Conservation (phyloP, 441 rosid species). For the Arabidopsis lyrata region DNA sequence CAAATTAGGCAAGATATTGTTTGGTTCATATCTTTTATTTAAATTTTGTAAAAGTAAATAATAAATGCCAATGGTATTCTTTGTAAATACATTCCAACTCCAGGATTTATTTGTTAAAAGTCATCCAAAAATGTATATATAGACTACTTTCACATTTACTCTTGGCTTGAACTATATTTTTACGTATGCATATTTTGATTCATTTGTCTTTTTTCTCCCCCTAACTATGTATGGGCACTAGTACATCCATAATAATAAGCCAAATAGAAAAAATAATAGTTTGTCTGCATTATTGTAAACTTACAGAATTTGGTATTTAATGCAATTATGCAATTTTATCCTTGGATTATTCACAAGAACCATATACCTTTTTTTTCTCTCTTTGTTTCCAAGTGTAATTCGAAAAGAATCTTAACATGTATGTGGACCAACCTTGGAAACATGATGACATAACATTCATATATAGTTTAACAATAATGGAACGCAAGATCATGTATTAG, state of each 20-base stretch:
- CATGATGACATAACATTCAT: slow-evolving; percentile 44
- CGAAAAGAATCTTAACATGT: slow-evolving; percentile 48
- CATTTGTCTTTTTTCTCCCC: slow-evolving; percentile 1
- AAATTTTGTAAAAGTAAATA: no score
- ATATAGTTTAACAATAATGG: slow-evolving; percentile 41
- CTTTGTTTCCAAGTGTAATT: slow-evolving; percentile 43
- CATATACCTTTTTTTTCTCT: slow-evolving; percentile 34
- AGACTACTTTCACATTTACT: slow-evolving; percentile 30
- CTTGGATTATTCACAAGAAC: slow-evolving; percentile 50
- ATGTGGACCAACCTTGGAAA: slow-evolving; percentile 48
- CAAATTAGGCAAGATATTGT: no score
- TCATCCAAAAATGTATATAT: no score
- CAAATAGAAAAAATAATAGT: slow-evolving; percentile 44
- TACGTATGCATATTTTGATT: slow-evolving; percentile 36
- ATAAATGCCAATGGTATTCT: no score
- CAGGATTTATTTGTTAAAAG: no score
- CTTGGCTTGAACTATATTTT: slow-evolving; percentile 13
- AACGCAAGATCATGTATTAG: slow-evolving; percentile 31
- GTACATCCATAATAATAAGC: slow-evolving; percentile 45
- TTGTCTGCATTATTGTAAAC: slow-evolving; percentile 45
- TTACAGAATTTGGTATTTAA: slow-evolving; percentile 38
- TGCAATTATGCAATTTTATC: slow-evolving; percentile 41
- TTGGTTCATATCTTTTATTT: no score
- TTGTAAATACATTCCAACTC: no score
- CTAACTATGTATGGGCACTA: slow-evolving; percentile 34